Conservation (phyloP, 495 filamentous ascomycete genomes). For the Podospora pseudocomata region DNA sequence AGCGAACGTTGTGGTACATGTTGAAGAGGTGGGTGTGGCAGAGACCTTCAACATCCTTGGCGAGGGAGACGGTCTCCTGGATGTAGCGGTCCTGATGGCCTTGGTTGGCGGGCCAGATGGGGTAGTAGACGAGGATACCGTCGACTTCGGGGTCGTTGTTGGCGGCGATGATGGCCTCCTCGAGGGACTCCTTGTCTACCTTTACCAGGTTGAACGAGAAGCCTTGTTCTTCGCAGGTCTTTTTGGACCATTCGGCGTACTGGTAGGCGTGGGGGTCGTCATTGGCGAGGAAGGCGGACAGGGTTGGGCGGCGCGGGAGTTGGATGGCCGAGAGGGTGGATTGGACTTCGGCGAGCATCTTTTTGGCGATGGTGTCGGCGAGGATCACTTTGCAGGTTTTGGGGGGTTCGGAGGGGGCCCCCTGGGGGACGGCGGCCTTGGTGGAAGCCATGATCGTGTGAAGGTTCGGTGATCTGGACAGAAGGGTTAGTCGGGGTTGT, state of each 20-base stretch:
- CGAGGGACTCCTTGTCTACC: slow-evolving; percentile 79
- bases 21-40: slow-evolving; percentile 94
- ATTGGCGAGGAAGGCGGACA: slow-evolving; percentile 91
- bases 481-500: neutral
- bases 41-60: slow-evolving; percentile 94
- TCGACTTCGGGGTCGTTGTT: slow-evolving; percentile 75
- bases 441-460: neutral
- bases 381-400: slow-evolving; percentile 88
- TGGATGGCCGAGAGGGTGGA: slow-evolving; percentile 66
- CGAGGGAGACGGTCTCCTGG: slow-evolving; percentile 84
- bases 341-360: slow-evolving; percentile 70
- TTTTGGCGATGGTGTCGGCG: slow-evolving; percentile 77
- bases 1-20: slow-evolving; percentile 98
- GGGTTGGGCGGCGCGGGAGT: slow-evolving; percentile 56
- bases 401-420: slow-evolving; percentile 42
- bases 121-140: slow-evolving; percentile 98
- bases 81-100: slow-evolving; percentile 80
- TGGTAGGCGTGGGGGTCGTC: slow-evolving; percentile 83
- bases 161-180: slow-evolving; percentile 77
- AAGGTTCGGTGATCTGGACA: neutral
- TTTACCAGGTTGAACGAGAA: slow-evolving; percentile 81
- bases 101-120: slow-evolving; percentile 74
- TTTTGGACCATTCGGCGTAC: slow-evolving; percentile 96
- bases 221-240: slow-evolving; percentile 89
- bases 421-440: neutral